A percentile compares a stretch with the other conserved stretches of the same genome.
Conservation (phyloP, 805 yeast genomes). For the Torulaspora indica region DNA sequence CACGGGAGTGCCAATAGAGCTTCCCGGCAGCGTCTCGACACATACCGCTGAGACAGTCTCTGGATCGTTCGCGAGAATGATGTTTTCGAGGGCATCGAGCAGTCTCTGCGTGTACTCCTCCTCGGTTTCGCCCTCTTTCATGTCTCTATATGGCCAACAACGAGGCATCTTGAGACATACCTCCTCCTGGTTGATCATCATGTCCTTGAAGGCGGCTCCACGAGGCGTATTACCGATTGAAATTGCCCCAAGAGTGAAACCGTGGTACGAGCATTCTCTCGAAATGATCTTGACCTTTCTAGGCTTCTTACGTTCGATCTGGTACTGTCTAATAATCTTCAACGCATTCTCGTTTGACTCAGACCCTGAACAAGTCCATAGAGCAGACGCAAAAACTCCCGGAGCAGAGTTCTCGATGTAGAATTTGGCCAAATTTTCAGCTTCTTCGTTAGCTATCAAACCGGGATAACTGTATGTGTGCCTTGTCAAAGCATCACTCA, state of each 20-base stretch:
- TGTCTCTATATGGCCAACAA: constrained; percentile 36
- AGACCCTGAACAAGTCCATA: constrained; percentile 59
- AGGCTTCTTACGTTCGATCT: constrained; percentile 41
- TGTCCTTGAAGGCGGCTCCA: constrained; percentile 34
- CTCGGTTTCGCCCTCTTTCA: constrained; percentile 37
- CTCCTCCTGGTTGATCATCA: constrained; percentile 25
- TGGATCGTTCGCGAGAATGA: constrained; percentile 42
- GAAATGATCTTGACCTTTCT: constrained; percentile 42
- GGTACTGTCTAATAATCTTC: constrained; percentile 51
- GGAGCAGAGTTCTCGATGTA: constrained; percentile 40
- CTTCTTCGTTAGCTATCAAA: constrained; percentile 35
- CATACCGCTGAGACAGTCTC: constrained; percentile 42
- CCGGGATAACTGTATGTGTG: constrained; percentile 40
- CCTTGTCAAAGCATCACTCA: constrained; percentile 38
- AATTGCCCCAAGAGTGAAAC: constrained; percentile 45
- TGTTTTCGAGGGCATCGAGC: constrained; percentile 41
- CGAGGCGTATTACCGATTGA: constrained; percentile 40
- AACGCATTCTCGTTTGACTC: constrained; percentile 65
- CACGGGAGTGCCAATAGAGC: constrained; percentile 43
- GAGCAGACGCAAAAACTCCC: constrained; percentile 39
- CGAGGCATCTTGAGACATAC: constrained; percentile 32
- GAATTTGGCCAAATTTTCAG: constrained; percentile 43
- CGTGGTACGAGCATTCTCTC: constrained; percentile 46
- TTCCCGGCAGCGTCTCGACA: constrained; percentile 46
- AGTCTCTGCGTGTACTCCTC: constrained; percentile 40